phyloP scores from a whole-genome alignment of 805 yeast genomes.

The Cyberlindnera suaveolens region DNA sequence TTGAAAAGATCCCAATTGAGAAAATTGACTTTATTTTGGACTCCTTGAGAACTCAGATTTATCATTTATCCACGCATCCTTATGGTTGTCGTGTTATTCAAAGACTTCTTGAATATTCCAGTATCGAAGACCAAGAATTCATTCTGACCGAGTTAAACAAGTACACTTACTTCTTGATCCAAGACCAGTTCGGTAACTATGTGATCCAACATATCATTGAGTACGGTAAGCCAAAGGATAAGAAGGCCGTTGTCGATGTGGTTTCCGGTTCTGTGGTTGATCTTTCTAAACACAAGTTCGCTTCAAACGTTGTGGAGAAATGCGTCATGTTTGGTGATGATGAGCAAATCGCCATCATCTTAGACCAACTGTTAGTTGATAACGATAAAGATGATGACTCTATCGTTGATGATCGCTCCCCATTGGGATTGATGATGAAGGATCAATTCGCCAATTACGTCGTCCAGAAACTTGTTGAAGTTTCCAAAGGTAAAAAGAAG shows the following conservation, averaged over 20 bases:
- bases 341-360: constrained; percentile 54
- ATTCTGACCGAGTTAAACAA: constrained; percentile 69
- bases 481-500: constrained; percentile 65
- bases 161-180: constrained; percentile 69
- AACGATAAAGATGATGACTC: constrained; percentile 33
- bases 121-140: constrained; percentile 52
- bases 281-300: constrained; percentile 94
- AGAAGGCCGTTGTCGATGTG: constrained; percentile 54
- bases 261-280: constrained; percentile 69
- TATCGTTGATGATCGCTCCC: constrained; percentile 53
- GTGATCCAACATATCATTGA: constrained; percentile 95
- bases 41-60: constrained; percentile 62
- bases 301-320: constrained; percentile 95
- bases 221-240: constrained; percentile 61
- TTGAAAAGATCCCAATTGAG: constrained; percentile 75
- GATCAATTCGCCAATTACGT: constrained; percentile 98
- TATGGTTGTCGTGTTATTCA: constrained; percentile 98
- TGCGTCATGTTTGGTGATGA: constrained; percentile 71
- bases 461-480: constrained; percentile 87
- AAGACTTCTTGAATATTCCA: constrained; percentile 77
- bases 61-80: constrained; percentile 88
- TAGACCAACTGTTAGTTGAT: constrained; percentile 59
- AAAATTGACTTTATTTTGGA: constrained; percentile 66
- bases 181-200: constrained; percentile 96
- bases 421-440: constrained; percentile 88